Percentiles rank a stretch among this genome's conserved stretches.
Conservation (phyloP, 768 basidiomycete genomes). For the Boletus pseudopeckii region DNA sequence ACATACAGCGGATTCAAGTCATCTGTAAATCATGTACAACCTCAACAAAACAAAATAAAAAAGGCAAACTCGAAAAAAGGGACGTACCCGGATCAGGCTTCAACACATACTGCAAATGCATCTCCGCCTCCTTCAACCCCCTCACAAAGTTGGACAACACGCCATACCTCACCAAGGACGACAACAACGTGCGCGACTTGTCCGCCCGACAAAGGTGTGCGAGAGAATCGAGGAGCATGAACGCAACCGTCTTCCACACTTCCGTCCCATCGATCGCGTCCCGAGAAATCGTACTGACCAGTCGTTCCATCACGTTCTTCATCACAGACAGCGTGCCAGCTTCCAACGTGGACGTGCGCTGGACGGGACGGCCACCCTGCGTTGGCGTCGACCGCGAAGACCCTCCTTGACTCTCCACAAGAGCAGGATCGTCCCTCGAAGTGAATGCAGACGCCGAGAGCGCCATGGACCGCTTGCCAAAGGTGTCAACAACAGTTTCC, state of each 20-base stretch:
- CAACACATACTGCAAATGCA: slow-evolving; percentile 67
- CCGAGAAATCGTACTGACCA: slow-evolving; percentile 71
- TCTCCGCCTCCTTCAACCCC: slow-evolving; percentile 81
- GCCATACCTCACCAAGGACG: slow-evolving; percentile 65
- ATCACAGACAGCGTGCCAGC: slow-evolving; percentile 62
- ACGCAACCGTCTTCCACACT: slow-evolving; percentile 96
- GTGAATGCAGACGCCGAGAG: slow-evolving; percentile 35
- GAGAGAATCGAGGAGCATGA: slow-evolving; percentile 82
- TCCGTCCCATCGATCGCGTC: slow-evolving; percentile 95
- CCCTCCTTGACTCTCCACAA: slow-evolving; percentile 37
- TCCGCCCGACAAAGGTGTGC: slow-evolving; percentile 68
- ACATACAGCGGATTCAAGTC: slow-evolving; percentile 90
- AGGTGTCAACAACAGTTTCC: slow-evolving; percentile 16
- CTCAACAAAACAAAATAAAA: background rate
- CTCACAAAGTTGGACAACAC: slow-evolving; percentile 78
- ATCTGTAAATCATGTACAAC: slow-evolving; percentile 42
- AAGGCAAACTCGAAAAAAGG: background rate
- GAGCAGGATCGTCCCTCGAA: slow-evolving; percentile 39
- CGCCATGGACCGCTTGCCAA: slow-evolving; percentile 27
- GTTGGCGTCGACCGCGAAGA: slow-evolving; percentile 22
- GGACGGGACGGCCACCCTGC: slow-evolving; percentile 4
- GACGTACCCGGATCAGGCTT: slow-evolving; percentile 85
- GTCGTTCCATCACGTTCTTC: slow-evolving; percentile 64
- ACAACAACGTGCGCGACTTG: slow-evolving; percentile 60
- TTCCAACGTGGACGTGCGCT: slow-evolving; percentile 45